Percentiles rank a stretch among this genome's conserved stretches.
These are phyloP conservation scores for Daedaleopsis nitida DNA, from an alignment of 768 basidiomycete genomes.

Conservation along the genomic window DNA sequence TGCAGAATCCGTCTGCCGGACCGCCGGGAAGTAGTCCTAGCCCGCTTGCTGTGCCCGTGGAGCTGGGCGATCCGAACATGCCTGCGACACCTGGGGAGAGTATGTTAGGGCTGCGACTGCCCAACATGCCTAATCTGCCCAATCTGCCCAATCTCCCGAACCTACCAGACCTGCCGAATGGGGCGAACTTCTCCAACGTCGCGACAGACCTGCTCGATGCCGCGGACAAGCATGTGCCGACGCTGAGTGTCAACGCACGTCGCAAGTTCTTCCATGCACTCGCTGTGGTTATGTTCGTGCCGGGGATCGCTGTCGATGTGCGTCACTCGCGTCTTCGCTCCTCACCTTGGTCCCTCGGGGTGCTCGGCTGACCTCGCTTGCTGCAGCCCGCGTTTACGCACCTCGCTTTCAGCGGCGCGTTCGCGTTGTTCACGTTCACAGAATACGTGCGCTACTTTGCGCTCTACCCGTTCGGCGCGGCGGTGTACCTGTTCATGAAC, in stretches of 20 bases:
- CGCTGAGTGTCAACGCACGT: conserved; percentile 85
- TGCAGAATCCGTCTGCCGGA: not conserved
- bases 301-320: conserved; percentile 91
- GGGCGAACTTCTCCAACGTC: conserved; percentile 52
- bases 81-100: conserved; percentile 25
- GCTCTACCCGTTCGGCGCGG: conserved; percentile 92
- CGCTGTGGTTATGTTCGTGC: conserved; percentile 95
- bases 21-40: conserved; percentile 16
- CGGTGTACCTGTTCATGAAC: conserved; percentile 93
- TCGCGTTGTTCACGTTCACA: conserved; percentile 92
- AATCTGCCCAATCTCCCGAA: conserved; percentile 39
- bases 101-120: conserved; percentile 34
- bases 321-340: conserved; percentile 16
- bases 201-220: conserved; percentile 73
- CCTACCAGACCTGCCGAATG: conserved; percentile 50
- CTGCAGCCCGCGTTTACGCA: conserved; percentile 93
- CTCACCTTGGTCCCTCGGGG: no score
- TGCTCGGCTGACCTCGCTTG: not conserved
- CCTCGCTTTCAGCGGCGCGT: conserved; percentile 91
- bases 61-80: conserved; percentile 31
- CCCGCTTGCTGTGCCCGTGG: not conserved
- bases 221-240: conserved; percentile 88
- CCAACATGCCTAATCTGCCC: conserved; percentile 22
- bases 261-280: conserved; percentile 97
- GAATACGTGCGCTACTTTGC: conserved; percentile 99